phyloP scores from a whole-genome alignment of 2,329 filamentous ascomycete genomes.

The Bretziella fagacearum region DNA sequence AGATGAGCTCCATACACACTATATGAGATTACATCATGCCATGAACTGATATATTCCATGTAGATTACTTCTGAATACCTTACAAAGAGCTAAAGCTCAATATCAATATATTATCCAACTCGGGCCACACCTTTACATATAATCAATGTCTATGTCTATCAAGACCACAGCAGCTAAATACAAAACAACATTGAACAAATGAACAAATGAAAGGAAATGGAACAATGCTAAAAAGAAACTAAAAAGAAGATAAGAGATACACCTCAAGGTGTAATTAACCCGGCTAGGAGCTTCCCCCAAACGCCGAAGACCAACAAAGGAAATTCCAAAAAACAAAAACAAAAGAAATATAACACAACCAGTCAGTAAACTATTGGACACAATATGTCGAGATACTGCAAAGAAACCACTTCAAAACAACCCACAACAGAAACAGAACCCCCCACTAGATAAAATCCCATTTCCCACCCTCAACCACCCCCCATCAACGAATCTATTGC shows the following conservation, averaged over 20 bases:
- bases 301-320: no score
- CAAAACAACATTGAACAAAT: conserved; percentile 3
- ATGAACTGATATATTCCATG: no score
- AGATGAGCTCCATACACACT: no score
- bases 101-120: no score
- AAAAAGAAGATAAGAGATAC: not conserved
- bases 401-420: conserved; percentile 11
- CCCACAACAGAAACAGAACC: conserved; percentile 20
- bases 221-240: not conserved
- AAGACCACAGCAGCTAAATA: not conserved
- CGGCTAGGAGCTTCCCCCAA: no score
- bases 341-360: not conserved
- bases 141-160: not conserved
- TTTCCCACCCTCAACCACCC: conserved; percentile 15
- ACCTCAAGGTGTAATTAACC: no score
- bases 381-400: conserved; percentile 5
- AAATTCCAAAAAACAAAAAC: not conserved
- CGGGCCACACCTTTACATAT: no score
- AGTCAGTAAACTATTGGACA: not conserved
- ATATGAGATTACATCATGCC: no score
- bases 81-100: no score
- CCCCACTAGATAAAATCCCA: conserved; percentile 19
- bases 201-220: not conserved
- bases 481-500: conserved; percentile 34
- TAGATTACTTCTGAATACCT: no score